Base-by-base conservation (phyloP, 306 rosid species). In the Betula pendula region DNA sequence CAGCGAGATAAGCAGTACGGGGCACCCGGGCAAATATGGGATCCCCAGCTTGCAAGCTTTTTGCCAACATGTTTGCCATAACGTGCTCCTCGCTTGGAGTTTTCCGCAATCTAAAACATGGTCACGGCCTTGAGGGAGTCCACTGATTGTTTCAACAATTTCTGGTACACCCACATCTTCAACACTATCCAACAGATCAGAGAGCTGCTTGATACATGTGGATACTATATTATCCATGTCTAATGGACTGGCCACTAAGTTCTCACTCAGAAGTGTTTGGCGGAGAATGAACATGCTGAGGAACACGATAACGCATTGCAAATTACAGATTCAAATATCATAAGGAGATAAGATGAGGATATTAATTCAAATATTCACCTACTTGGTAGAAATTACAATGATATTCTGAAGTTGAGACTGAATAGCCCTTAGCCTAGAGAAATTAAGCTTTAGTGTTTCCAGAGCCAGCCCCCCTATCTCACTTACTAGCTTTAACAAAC, bases 401-500 rank as follows among this genome's bases (percentile, higher is more conserved):
- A 83, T 71, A 69, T 63, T 83, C 31, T 83, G 84, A 47, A 83
- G 81, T 77, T 72, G 84, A 65, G 83, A 76, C 38, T 83, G 87
- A 50, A 79, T 81, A 10, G 55, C 58, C 75, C 81, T 79, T 10
- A 83, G 87, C 84, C 81, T 75, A 25, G 79, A 2, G 33, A 83
- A 79, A 74, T 83, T 83, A 31, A 83, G 81, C 73, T 56, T 48
- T 17, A 83, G 75, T 45, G 87, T 75, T 66, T 83, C 83, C 29
- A 31, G 33, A 49, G 67, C 72, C 60, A 75, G 72, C 20, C 87
- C 87, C 27, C 38, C 63, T 52, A 79, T 67, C 68, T 72, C 81
- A 56, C 49, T 75, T 8, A 83, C 87, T n/a, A 83, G 82, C 81
- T 83, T 83, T 47, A 83, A 74, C 78, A 83, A 72, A 19, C 87